Base-by-base conservation (phyloP, 2,329 filamentous ascomycete species). In the Lasiodiplodia theobromae region DNA sequence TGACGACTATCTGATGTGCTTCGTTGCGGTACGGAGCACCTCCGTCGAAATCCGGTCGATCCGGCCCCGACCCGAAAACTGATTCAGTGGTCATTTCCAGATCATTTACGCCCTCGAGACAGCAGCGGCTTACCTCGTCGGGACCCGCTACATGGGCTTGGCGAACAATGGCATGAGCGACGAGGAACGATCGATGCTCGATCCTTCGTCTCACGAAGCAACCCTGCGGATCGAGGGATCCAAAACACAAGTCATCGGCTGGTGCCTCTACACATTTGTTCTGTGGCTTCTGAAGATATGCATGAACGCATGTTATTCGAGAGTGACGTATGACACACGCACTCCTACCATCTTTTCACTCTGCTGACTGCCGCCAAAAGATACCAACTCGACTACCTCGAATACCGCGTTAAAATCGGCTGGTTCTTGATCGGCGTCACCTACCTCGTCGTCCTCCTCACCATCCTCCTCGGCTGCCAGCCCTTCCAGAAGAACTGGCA, bases 111-210 rank as follows among this genome's bases (percentile, higher is more conserved):
- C 79, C 2, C 74, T 83, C 2, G 84, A 88, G 74, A 84, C 86
- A 0, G 79, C 77, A 14, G 77, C 84, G 18, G 83, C 82, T 21
- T 85, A 86, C 70, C 79, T 80, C 28, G 83, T 87, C 25, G 83
- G 83, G 16, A 81, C 82, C 16, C 77, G 78, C 67, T 86, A 81
- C 52, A 76, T 81, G 53, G 86, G 86, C 0, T 76, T 88, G 3
- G 85, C 86, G 25, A 88, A 89, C 71, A 87, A 87, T 71, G 77
- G 81, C 67, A 88, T 89, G 85, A 85, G 86, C 1, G 77, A 83
- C 14, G 81, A 80, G 21, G 75, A 87, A 70, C 82, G 88, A 11
- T 75, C 72, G 4, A 75, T 78, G 0, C 77, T 89, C 12, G 77
- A 79, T 4, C 79, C 82, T 0, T 68, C 77, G 5, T 82, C 82